Percentiles rank a stretch among this genome's conserved stretches.
Conservation (phyloP, 305 asterid genomes). For the Fraxinus ornus region DNA sequence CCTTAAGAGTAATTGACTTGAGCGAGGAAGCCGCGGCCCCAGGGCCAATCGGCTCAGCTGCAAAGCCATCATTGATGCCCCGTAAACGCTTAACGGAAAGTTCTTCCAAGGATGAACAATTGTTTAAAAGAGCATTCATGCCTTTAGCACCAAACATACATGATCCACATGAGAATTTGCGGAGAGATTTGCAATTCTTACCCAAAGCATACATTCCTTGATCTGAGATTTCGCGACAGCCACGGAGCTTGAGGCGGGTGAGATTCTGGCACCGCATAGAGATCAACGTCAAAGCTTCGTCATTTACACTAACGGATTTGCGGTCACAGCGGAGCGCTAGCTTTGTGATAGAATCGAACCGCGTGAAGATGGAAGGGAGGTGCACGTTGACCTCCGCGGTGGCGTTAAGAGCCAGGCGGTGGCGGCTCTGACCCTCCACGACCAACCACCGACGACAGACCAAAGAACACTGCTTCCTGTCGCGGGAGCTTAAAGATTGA, state of each 20-base stretch:
- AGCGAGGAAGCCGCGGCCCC: slow-evolving; percentile 25
- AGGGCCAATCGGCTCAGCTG: slow-evolving; percentile 24
- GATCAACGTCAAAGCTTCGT: slow-evolving; percentile 23
- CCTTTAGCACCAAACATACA: slow-evolving; percentile 32
- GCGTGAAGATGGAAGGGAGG: slow-evolving; percentile 21
- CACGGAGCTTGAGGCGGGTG: slow-evolving; percentile 30
- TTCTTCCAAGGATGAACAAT: slow-evolving; percentile 30
- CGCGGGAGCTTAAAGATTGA: slow-evolving; percentile 30
- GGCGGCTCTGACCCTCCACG: slow-evolving; percentile 35
- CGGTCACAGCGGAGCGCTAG: slow-evolving; percentile 34
- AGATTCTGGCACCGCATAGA: slow-evolving; percentile 26
- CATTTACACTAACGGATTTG: slow-evolving; percentile 25
- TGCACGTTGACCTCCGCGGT: slow-evolving; percentile 14
- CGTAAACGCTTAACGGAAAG: slow-evolving; percentile 29
- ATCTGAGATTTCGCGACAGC: slow-evolving; percentile 33
- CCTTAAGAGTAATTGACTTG: slow-evolving; percentile 26
- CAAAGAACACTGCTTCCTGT: slow-evolving; percentile 29
- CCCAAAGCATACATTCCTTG: slow-evolving; percentile 29
- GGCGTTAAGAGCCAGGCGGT: slow-evolving; percentile 30
- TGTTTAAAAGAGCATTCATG: slow-evolving; percentile 30
- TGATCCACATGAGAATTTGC: slow-evolving; percentile 31
- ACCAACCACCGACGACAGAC: slow-evolving; percentile 33
- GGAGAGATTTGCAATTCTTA: slow-evolving; percentile 27
- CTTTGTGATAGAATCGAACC: slow-evolving; percentile 29
- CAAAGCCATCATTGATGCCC: slow-evolving; percentile 19